Percentiles rank a stretch among this genome's conserved stretches.
Conservation (phyloP, 106 monocot species). For the Dendrobium chrysotoxum region DNA sequence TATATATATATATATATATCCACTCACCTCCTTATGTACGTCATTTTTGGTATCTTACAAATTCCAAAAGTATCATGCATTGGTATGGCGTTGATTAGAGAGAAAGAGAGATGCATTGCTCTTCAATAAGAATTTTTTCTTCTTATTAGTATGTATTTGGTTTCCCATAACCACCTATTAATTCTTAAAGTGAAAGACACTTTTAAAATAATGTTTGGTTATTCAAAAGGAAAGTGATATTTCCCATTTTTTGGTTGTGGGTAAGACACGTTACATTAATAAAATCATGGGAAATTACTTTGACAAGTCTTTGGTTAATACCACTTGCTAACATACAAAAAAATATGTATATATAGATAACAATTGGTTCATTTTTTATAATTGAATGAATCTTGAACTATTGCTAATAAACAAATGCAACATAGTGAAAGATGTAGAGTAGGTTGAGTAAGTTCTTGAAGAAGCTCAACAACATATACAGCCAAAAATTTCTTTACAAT, state of each 20-base stretch:
- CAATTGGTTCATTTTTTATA: too few relatives aligned
- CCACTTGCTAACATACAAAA: too few relatives aligned
- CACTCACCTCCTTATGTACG: constrained; percentile 80
- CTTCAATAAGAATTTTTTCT: not conserved
- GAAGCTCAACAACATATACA: too few relatives aligned
- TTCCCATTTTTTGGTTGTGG: not conserved
- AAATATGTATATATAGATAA: too few relatives aligned
- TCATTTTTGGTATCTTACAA: constrained; percentile 80
- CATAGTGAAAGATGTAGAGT: too few relatives aligned
- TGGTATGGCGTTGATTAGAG: not conserved
- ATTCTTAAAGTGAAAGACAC: not conserved
- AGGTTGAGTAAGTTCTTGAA: too few relatives aligned
- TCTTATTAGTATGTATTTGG: not conserved
- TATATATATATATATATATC: constrained; percentile 84
- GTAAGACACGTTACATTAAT: too few relatives aligned
- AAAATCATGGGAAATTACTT: too few relatives aligned
- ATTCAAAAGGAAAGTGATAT: not conserved
- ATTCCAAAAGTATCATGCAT: not conserved
- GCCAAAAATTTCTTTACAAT: too few relatives aligned
- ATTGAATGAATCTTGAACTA: too few relatives aligned
- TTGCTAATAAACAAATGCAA: too few relatives aligned
- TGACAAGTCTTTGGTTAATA: too few relatives aligned
- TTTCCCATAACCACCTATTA: not conserved
- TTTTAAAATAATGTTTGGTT: not conserved
- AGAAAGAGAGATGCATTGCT: not conserved